Percentiles rank a stretch among this genome's conserved stretches.
These are phyloP conservation scores for Taphrina betulina DNA, from an alignment of 1,139 yeast genomes.

Conservation along the genomic window DNA sequence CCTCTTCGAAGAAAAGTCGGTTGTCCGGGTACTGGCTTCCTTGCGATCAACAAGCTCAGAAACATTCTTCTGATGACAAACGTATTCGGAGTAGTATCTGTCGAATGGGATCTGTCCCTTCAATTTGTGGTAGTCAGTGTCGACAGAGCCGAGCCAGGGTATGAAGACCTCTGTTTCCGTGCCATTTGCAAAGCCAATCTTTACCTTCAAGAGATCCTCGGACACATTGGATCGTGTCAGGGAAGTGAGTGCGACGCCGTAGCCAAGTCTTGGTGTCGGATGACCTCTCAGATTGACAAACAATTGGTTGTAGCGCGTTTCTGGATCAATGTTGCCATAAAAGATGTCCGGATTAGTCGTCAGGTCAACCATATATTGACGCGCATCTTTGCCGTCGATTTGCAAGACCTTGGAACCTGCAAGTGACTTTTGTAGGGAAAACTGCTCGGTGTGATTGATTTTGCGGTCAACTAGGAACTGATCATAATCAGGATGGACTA, in stretches of 20 bases:
- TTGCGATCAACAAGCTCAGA: not conserved
- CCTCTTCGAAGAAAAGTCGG: not conserved
- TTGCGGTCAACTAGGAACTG: constrained; percentile 15
- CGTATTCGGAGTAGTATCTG: constrained; percentile 7
- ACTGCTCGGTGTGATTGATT: constrained; percentile 13
- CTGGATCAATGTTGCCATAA: constrained; percentile 17
- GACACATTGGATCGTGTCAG: not conserved
- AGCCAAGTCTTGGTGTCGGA: constrained; percentile 18
- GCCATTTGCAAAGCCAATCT: constrained; percentile 1
- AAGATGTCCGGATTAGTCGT: not conserved
- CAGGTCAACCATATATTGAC: not conserved
- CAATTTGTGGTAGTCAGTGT: constrained; percentile 13
- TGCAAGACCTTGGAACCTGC: constrained; percentile 5
- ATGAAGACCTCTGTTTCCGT: not conserved
- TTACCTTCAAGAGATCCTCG: not conserved
- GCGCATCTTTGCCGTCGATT: constrained; percentile 10
- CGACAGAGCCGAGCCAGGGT: constrained; percentile 15
- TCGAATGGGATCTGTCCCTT: not conserved
- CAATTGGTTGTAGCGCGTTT: constrained; percentile 15
- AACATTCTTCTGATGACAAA: not conserved
- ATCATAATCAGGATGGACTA: constrained; percentile 12
- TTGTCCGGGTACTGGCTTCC: not conserved
- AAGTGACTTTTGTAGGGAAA: constrained; percentile 10
- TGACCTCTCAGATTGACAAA: constrained; percentile 19
- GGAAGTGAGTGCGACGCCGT: constrained; percentile 11